Evolutionary conservation across 495 filamentous ascomycete species (phyloP), one percentile per base, ranked within the genome.

Genomic region (Jackrogersella minutella): DNA sequence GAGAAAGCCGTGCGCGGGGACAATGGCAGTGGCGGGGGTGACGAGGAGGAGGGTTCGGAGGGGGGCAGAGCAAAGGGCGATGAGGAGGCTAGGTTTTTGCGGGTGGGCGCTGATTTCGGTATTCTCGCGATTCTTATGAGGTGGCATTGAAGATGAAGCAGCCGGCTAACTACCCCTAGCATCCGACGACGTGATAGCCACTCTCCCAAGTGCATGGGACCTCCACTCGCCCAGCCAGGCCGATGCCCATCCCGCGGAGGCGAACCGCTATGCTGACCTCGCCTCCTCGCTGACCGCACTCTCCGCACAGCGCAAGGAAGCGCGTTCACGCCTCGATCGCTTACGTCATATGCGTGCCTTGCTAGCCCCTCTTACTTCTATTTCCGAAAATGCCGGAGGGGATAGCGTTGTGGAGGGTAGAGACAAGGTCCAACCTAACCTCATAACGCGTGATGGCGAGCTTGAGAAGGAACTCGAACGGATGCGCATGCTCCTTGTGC

Each of bases 401-500:
- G 7, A 22, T 24, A 44, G 19, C 21, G 40, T 10, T 17, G 22
- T 24, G 43, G 21, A n/a, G 3, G 58, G 21, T 7, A 58, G 43
- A 13, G 71, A 80, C 33, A 82, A 80, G 41, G 85, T 96, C 21
- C 92, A 96, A 69, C 87, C 88, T 19, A 96, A 94, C 75, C 78
- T 96, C 14, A 82, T 92, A 8, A 90, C 86, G 11, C 84, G 85
- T 40, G 88, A 92, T 74, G 89, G 88, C n/a, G 86, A 89, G 66
- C 73, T 96, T 19, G 85, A 87, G 63, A 78, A 81, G 37, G 92
- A 96, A 75, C 71, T 96, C 64, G 86, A 90, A 70, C 87, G 84
- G 66, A 93, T 92, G 87, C 84, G 88, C 34, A 84, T 92, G 73
- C 78, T 96, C 59, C 86, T 90, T 40, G 86, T 88, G 16, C 83